These are phyloP conservation scores for Syncephalis fuscata DNA, from an alignment of 371 early-diverging fungal genomes.

Conservation along the genomic window DNA sequence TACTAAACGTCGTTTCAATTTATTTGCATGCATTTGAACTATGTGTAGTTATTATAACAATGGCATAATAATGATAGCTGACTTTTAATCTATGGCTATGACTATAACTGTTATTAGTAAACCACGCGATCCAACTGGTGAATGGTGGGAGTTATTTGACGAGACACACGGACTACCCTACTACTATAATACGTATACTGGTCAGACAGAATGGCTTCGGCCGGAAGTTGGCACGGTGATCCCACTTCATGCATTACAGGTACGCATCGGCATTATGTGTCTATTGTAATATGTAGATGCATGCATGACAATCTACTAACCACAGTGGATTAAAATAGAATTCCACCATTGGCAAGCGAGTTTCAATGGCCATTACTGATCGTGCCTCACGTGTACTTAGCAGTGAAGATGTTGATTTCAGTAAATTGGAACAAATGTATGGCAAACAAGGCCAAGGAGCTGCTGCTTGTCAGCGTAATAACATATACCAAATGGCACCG, in stretches of 20 bases:
- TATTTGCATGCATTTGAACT: too few species aligned
- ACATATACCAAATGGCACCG: neutral
- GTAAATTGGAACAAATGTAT: too few species aligned
- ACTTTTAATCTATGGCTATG: too few species aligned
- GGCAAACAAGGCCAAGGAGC: too few species aligned
- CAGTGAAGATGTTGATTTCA: too few species aligned
- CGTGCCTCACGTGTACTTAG: too few species aligned
- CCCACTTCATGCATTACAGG: slow-evolving; percentile 53
- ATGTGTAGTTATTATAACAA: too few species aligned
- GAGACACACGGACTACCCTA: slow-evolving; percentile 63
- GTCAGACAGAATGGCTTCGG: slow-evolving; percentile 70
- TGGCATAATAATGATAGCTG: too few species aligned
- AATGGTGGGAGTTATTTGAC: slow-evolving; percentile 94
- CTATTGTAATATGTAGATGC: neutral
- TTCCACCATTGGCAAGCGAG: neutral
- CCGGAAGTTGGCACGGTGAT: slow-evolving; percentile 60
- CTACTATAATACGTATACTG: slow-evolving; percentile 74
- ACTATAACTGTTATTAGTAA: slow-evolving; percentile 14
- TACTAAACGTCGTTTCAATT: too few species aligned
- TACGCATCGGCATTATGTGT: slow-evolving; percentile 8
- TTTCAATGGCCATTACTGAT: neutral
- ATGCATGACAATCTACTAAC: neutral
- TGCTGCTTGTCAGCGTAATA: neutral
- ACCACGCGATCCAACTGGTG: slow-evolving; percentile 45
- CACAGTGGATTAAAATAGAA: neutral